Evolutionary conservation across 2,329 filamentous ascomycete genomes (phyloP).

Genomic region (Fusarium buxicola): DNA sequence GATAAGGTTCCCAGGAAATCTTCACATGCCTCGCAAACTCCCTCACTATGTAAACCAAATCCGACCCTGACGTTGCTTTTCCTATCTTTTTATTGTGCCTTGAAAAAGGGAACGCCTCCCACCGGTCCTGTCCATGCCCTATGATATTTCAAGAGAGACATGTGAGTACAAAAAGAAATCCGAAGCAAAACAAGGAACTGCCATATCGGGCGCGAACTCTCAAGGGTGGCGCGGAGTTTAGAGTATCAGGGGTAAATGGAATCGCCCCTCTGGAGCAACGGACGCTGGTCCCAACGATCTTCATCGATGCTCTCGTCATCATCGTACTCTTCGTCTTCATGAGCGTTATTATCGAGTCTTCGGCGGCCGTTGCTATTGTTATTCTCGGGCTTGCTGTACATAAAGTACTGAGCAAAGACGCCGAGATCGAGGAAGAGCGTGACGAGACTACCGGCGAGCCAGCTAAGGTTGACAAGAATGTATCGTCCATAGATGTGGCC

Average conservation of each 20-base stretch:
- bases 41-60: slow-evolving; percentile 11
- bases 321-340: slow-evolving; percentile 47
- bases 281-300: slow-evolving; percentile 56
- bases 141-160: slow-evolving; percentile 10
- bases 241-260: slow-evolving; percentile 42
- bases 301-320: slow-evolving; percentile 42
- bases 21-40: slow-evolving; percentile 11
- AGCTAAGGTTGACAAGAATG: slow-evolving; percentile 89
- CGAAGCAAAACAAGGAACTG: slow-evolving; percentile 37
- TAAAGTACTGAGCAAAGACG: slow-evolving; percentile 92
- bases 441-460: slow-evolving; percentile 89
- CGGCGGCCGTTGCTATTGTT: slow-evolving; percentile 25
- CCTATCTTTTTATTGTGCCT: slow-evolving; percentile 17
- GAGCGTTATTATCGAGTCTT: slow-evolving; percentile 17
- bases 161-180: slow-evolving; percentile 18
- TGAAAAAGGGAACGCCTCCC: slow-evolving; percentile 31
- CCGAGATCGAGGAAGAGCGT: slow-evolving; percentile 86
- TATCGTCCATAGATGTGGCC: slow-evolving; percentile 78
- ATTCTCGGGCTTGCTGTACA: slow-evolving; percentile 72
- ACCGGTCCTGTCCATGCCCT: slow-evolving; percentile 27
- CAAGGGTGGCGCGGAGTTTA: neutral
- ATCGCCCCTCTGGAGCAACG: slow-evolving; percentile 50
- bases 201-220: slow-evolving; percentile 7
- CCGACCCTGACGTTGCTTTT: slow-evolving; percentile 13
- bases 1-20: neutral